phyloP scores from a whole-genome alignment of 2,329 filamentous ascomycete genomes.

The Apiospora hydei region DNA sequence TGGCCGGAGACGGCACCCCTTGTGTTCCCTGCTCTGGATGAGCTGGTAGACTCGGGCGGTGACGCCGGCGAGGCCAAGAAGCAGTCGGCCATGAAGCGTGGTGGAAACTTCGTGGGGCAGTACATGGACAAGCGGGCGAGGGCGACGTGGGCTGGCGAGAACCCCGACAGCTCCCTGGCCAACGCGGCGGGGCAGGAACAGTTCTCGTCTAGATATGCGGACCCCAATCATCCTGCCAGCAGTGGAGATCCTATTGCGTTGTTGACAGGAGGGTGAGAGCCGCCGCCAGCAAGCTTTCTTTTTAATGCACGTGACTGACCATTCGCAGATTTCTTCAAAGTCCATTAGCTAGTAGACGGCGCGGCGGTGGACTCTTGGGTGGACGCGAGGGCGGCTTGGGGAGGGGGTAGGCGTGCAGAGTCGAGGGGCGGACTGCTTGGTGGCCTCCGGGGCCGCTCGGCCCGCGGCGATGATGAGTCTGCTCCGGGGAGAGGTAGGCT shows the following conservation, averaged over 20 bases:
- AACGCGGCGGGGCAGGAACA: constrained; percentile 33
- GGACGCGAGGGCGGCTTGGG: not conserved
- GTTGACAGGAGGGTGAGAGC: constrained; percentile 32
- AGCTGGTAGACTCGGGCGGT: constrained; percentile 16
- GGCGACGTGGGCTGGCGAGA: constrained; percentile 53
- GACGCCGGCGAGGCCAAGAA: constrained; percentile 30
- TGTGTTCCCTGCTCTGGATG: constrained; percentile 54
- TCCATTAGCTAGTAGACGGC: not conserved
- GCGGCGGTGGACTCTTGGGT: not conserved
- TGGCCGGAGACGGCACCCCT: constrained; percentile 56
- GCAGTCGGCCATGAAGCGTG: constrained; percentile 37
- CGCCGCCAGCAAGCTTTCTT: not conserved
- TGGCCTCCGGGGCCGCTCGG: not conserved
- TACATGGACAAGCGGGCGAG: constrained; percentile 59
- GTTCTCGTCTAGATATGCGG: constrained; percentile 39
- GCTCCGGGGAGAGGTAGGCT: not conserved
- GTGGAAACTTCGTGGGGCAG: constrained; percentile 48
- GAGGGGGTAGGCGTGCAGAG: not conserved
- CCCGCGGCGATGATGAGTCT: not conserved
- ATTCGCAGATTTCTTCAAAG: not conserved
- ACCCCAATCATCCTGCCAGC: constrained; percentile 37
- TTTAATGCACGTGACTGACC: not conserved
- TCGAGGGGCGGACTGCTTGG: not conserved
- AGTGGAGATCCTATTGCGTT: constrained; percentile 38
- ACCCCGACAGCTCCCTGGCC: constrained; percentile 44